Percentiles rank a stretch among this genome's conserved stretches.
Evolutionary conservation across 2,329 filamentous ascomycete species (phyloP).

Genomic region (Fusarium dlaminii): DNA sequence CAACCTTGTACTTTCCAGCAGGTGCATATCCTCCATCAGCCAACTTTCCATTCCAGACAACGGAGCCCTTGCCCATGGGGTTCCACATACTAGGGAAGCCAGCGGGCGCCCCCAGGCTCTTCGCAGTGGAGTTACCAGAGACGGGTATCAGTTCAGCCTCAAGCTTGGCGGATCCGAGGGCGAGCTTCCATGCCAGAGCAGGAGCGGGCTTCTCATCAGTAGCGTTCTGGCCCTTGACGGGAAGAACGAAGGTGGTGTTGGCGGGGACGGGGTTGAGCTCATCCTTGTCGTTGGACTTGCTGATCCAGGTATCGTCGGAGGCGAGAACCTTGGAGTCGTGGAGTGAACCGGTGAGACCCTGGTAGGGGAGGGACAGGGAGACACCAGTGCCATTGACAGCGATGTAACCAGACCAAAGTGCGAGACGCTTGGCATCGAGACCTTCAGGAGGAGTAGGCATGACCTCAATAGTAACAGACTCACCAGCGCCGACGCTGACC

Average conservation of each 20-base stretch:
- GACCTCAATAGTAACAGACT: constrained; percentile 57
- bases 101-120: constrained; percentile 17
- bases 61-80: constrained; percentile 34
- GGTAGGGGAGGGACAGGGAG: constrained; percentile 52
- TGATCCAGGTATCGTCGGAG: constrained; percentile 40
- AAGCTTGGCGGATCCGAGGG: constrained; percentile 57
- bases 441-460: constrained; percentile 52
- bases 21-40: constrained; percentile 58
- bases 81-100: constrained; percentile 51
- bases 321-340: constrained; percentile 42
- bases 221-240: constrained; percentile 47
- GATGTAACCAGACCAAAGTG: constrained; percentile 55
- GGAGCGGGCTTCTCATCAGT: constrained; percentile 47
- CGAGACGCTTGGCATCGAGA: constrained; percentile 48
- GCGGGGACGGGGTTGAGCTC: constrained; percentile 38
- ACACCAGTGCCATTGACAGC: constrained; percentile 51
- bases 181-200: constrained; percentile 51
- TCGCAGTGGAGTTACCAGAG: constrained; percentile 1
- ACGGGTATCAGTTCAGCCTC: constrained; percentile 57
- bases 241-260: constrained; percentile 54
- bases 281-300: constrained; percentile 47
- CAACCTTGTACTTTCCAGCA: constrained; percentile 60
- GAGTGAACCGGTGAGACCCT: constrained; percentile 51
- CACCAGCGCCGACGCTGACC: constrained; percentile 55
- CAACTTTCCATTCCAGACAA: constrained; percentile 58